phyloP scores from a whole-genome alignment of 306 rosid species.

The Begonia peltatifolia region DNA sequence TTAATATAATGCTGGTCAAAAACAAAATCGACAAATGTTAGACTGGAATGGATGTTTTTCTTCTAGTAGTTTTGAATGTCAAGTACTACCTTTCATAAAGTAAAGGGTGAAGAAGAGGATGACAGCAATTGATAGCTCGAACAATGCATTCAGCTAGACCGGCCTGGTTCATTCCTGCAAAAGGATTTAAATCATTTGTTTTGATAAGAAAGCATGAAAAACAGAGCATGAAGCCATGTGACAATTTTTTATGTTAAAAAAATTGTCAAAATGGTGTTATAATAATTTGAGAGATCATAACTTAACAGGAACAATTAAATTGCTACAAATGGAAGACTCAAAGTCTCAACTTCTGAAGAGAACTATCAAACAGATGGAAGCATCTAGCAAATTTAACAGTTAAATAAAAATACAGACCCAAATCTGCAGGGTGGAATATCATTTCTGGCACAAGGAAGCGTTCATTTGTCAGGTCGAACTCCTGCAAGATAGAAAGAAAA shows the following conservation, averaged over 20 bases:
- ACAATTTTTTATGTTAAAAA: neutral
- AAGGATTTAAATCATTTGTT: conserved; percentile 10
- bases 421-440: conserved; percentile 91
- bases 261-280: neutral
- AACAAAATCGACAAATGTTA: neutral
- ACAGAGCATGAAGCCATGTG: neutral
- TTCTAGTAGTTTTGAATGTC: neutral
- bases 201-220: neutral
- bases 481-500: conserved; percentile 28
- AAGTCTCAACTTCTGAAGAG: neutral
- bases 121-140: conserved; percentile 73
- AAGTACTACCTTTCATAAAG: conserved; percentile 59
- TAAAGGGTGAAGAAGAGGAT: conserved; percentile 74
- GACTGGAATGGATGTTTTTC: neutral
- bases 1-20: conserved; percentile 68
- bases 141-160: conserved; percentile 89
- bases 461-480: conserved; percentile 85
- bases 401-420: conserved; percentile 35
- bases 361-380: neutral
- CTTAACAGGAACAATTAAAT: neutral
- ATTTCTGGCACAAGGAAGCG: conserved; percentile 95
- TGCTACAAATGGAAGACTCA: neutral
- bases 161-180: conserved; percentile 90
- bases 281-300: neutral
- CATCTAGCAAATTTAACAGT: neutral